Conservation (phyloP, 805 yeast species). For the Saccharomycopsis sp. region DNA sequence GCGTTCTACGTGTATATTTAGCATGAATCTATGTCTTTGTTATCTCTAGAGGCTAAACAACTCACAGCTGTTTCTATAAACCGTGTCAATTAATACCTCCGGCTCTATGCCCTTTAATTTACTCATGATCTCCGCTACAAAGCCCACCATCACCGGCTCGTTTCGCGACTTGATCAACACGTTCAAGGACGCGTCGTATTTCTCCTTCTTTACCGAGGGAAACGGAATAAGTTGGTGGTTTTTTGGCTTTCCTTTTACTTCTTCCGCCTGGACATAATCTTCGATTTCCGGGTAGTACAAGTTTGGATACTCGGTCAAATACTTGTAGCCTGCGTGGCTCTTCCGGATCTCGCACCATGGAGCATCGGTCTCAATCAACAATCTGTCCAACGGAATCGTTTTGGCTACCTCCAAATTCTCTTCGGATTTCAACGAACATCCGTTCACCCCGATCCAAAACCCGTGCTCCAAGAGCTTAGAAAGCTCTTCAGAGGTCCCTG, state of each 20-base stretch:
- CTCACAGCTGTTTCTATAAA: conserved; percentile 45
- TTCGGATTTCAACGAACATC: conserved; percentile 80
- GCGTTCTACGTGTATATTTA: no score
- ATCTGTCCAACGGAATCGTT: conserved; percentile 58
- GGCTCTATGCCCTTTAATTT: conserved; percentile 39
- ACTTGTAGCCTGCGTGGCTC: conserved; percentile 67
- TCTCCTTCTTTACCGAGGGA: conserved; percentile 60
- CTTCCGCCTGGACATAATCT: conserved; percentile 11
- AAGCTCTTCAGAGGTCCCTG: conserved; percentile 70
- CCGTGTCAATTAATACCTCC: conserved; percentile 38
- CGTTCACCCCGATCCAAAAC: conserved; percentile 78
- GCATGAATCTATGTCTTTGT: no score
- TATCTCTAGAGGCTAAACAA: conserved; percentile 34
- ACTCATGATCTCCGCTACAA: conserved; percentile 67
- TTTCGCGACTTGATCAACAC: conserved; percentile 72
- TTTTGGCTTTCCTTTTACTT: conserved; percentile 22
- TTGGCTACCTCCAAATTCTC: conserved; percentile 65
- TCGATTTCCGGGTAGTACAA: conserved; percentile 41
- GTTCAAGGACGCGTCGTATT: conserved; percentile 31
- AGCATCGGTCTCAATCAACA: conserved; percentile 90
- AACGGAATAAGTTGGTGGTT: conserved; percentile 52
- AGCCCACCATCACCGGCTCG: conserved; percentile 84
- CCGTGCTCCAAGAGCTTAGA: conserved; percentile 48
- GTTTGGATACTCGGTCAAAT: conserved; percentile 48
- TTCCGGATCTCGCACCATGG: conserved; percentile 97